Conservation (phyloP, 257 asterid genomes). For the Nicotiana tabacum region DNA sequence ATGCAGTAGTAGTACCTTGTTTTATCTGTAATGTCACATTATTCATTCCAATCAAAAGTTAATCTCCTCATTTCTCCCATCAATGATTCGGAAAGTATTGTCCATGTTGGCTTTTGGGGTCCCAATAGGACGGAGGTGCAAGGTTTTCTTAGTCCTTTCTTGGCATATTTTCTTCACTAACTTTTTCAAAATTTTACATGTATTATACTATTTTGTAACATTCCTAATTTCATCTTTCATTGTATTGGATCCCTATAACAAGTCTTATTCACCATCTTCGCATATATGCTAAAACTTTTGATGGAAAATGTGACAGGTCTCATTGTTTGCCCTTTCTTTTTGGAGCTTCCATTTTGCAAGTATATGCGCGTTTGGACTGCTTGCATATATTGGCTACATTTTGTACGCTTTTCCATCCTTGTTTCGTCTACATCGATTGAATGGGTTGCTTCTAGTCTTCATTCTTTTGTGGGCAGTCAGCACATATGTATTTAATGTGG, state of each 20-base stretch:
- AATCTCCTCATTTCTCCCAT: neutral
- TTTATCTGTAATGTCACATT: neutral
- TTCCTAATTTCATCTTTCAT: too few species aligned
- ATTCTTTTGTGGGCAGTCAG: slow-evolving; percentile 98
- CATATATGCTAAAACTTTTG: slow-evolving; percentile 32
- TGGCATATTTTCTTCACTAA: neutral
- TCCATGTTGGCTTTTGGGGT: neutral
- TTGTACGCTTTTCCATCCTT: slow-evolving; percentile 84
- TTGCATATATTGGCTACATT: slow-evolving; percentile 88
- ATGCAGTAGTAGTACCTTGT: neutral
- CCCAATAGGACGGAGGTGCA: neutral
- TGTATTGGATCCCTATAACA: neutral
- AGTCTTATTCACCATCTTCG: neutral
- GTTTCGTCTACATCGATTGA: slow-evolving; percentile 85
- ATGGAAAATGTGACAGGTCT: slow-evolving; percentile 64
- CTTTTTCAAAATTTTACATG: neutral
- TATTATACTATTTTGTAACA: neutral
- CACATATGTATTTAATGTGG: slow-evolving; percentile 89
- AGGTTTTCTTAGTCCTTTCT: neutral
- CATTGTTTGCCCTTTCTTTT: slow-evolving; percentile 81
- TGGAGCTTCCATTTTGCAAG: slow-evolving; percentile 99
- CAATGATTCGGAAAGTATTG: neutral
- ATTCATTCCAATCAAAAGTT: neutral
- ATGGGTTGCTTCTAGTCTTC: slow-evolving; percentile 94
- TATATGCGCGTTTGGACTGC: slow-evolving; percentile 93